Base-by-base conservation (phyloP, 139 green algal species). In the Eudorina sp. region DNA sequence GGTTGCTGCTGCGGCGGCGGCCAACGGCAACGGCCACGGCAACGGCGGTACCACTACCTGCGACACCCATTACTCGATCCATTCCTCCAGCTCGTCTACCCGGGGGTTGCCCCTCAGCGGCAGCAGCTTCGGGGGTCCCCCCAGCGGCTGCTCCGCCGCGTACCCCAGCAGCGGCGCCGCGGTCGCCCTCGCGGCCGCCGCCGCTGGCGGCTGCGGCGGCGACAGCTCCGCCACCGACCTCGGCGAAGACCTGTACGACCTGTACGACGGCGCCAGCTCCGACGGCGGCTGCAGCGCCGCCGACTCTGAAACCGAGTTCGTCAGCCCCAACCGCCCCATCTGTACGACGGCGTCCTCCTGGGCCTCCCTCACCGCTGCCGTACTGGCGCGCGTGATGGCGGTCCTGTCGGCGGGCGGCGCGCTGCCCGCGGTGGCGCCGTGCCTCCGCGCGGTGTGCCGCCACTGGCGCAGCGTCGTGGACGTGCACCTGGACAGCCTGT, bases 381-480 rank as follows among this genome's bases (percentile, higher is more conserved):
- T 92, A 4, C 25, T 92, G 38, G 84, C 86, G 48, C 60, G 43
- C 38, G 85, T 93, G n/a, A 41, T 91, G 45, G 48, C 21, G 38
- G 84, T 80, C 27, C 62, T 93, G 31, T 60, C 53, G 6, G 87
- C 83, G 9, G 41, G 27, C 1, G 86, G 86, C 16, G 60, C 81
- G 18, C 83, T 90, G 62, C n/a, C 68, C 7, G 1, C 34, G 21
- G 6, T 81, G 36, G 83, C 68, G 16, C 83, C 66, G 25, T 4
- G 3, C 5, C 29, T 93, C 60, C 88, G 90, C 11, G 16, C 36
- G 25, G 90, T 93, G 55, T 93, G 90, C 88, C 70, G 64, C 18
- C 90, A 93, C 72, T 93, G 90, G 90, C 84, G 90, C 13, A 68
- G 34, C 8, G 90, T 90, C 41, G 66, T 83, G 45, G 90, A 93